These are phyloP conservation scores for Russula sp. DNA, from an alignment of 768 basidiomycete species.

Conservation along the genomic window DNA sequence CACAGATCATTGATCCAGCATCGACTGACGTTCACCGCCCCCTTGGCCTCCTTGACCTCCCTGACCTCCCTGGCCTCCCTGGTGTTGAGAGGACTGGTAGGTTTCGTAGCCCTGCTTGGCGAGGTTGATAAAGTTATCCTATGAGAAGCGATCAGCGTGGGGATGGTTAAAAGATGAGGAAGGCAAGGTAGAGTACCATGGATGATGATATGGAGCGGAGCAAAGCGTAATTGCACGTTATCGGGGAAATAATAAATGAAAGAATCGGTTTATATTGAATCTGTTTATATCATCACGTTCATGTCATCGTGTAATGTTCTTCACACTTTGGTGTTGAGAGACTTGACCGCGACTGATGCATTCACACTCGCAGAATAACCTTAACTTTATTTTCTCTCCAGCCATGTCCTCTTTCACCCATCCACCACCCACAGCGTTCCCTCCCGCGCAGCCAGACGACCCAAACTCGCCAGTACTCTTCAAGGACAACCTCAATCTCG, in stretches of 20 bases:
- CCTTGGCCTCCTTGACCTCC: conserved; percentile 27
- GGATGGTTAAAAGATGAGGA: background rate
- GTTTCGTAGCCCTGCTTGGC: conserved; percentile 60
- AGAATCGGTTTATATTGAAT: too few relatives aligned
- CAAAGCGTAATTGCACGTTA: background rate
- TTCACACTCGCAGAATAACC: conserved; percentile 1
- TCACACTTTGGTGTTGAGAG: background rate
- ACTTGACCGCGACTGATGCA: background rate
- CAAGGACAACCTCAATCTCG: conserved; percentile 15
- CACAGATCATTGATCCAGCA: background rate
- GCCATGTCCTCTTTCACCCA: conserved; percentile 14
- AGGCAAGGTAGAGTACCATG: background rate
- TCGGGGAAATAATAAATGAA: background rate
- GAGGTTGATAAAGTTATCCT: conserved; percentile 64
- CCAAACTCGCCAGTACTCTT: conserved; percentile 20
- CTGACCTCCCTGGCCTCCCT: conserved; percentile 25
- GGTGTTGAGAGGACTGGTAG: conserved; percentile 31
- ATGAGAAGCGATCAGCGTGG: background rate
- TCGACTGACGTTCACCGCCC: conserved; percentile 36
- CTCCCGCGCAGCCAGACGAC: conserved; percentile 12
- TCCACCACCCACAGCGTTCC: conserved; percentile 4
- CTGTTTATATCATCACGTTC: background rate
- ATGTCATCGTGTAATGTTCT: background rate
- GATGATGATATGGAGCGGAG: background rate
- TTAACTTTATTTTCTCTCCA: conserved; percentile 1